These are phyloP conservation scores for Hericium coralloides DNA, from an alignment of 768 basidiomycete species.

Conservation along the genomic window DNA sequence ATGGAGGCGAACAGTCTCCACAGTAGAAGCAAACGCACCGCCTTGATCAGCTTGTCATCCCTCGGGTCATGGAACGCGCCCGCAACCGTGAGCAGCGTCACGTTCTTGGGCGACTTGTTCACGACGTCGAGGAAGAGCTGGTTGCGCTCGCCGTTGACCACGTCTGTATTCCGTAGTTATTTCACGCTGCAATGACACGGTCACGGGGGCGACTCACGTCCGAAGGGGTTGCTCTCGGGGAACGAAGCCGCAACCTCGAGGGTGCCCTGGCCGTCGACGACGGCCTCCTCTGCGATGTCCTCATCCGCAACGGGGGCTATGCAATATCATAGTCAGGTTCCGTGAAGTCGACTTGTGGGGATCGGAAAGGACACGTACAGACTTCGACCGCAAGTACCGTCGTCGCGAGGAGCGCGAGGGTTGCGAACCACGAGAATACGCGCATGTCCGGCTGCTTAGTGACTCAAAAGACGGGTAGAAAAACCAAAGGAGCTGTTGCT, in stretches of 20 bases:
- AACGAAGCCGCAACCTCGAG: slow-evolving; percentile 48
- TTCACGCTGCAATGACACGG: neutral
- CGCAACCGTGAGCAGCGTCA: slow-evolving; percentile 54
- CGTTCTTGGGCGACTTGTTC: slow-evolving; percentile 67
- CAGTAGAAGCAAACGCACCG: slow-evolving; percentile 35
- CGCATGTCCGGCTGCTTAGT: slow-evolving; percentile 7
- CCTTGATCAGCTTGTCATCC: slow-evolving; percentile 57
- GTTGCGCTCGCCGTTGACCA: slow-evolving; percentile 81
- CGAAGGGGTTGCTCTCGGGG: slow-evolving; percentile 65
- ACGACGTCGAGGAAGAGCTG: slow-evolving; percentile 55
- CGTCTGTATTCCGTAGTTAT: slow-evolving; percentile 35
- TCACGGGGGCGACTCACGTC: slow-evolving; percentile 41
- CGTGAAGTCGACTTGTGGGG: neutral
- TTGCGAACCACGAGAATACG: slow-evolving; percentile 6
- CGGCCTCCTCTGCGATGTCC: slow-evolving; percentile 15
- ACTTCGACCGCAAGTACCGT: slow-evolving; percentile 11
- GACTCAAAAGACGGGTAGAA: neutral
- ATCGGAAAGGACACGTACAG: slow-evolving; percentile 5
- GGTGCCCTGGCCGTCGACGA: slow-evolving; percentile 40
- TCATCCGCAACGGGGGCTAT: neutral
- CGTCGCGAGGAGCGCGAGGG: slow-evolving; percentile 9
- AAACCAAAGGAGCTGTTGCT: neutral
- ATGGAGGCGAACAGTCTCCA: neutral
- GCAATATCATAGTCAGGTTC: neutral
- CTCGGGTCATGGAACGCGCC: slow-evolving; percentile 65